These are phyloP conservation scores for Tetrapisispora pingtungensis DNA, from an alignment of 805 yeast genomes.

Conservation along the genomic window DNA sequence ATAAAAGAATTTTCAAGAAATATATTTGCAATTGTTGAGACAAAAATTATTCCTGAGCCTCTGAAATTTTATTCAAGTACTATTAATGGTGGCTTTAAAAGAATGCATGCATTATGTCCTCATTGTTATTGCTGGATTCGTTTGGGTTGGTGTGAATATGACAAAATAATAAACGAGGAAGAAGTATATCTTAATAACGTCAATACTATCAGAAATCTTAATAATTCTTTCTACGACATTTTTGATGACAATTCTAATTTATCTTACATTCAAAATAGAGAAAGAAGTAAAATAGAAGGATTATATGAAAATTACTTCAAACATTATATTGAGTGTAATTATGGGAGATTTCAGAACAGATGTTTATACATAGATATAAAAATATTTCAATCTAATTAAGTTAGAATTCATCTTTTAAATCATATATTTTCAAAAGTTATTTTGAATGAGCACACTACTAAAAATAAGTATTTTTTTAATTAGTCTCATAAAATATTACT, in stretches of 20 bases:
- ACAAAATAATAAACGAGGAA: conserved; percentile 10
- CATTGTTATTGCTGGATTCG: conserved; percentile 12
- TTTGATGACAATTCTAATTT: conserved; percentile 2
- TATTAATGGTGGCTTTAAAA: conserved; percentile 8
- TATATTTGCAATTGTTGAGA: conserved; percentile 6
- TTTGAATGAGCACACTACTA: no score
- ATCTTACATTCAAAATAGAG: conserved; percentile 8
- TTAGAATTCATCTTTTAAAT: no score
- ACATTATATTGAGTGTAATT: conserved; percentile 12
- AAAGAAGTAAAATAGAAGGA: conserved; percentile 10
- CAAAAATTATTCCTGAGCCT: conserved; percentile 14
- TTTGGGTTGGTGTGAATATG: conserved; percentile 14
- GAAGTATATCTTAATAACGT: conserved; percentile 6
- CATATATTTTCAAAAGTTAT: no score
- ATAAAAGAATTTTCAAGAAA: conserved; percentile 9
- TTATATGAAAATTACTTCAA: conserved; percentile 15
- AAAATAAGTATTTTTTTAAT: no score
- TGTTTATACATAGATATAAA: conserved; percentile 5
- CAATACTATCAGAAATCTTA: conserved; percentile 9
- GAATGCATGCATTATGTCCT: conserved; percentile 14
- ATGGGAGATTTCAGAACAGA: conserved; percentile 3
- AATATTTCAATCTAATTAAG: neutral
- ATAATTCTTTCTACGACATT: conserved; percentile 4
- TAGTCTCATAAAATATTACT: neutral
- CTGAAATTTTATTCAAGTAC: conserved; percentile 8